phyloP scores from a whole-genome alignment of 2,329 filamentous ascomycete species.

The Penicillium verrucosum region DNA sequence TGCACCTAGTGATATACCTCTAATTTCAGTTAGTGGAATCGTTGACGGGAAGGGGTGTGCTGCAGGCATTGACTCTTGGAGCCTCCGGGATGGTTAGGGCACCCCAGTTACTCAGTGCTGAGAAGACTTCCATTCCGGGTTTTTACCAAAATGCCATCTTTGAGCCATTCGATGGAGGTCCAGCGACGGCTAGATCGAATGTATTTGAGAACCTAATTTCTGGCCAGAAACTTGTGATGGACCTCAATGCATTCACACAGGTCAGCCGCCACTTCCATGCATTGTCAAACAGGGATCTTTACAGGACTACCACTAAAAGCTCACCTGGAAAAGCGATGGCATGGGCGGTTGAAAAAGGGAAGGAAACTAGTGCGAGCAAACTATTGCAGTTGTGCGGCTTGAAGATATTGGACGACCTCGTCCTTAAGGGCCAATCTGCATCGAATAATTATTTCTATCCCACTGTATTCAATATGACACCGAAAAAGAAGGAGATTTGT shows the following conservation, averaged over 20 bases:
- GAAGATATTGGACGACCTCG: background rate
- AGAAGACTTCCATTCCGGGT: constrained; percentile 46
- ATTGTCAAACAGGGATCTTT: background rate
- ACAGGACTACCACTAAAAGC: background rate
- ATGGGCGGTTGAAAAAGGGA: background rate
- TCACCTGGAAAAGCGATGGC: background rate
- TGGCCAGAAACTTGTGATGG: constrained; percentile 15
- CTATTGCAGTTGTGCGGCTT: background rate
- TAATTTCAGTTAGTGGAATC: constrained; percentile 52
- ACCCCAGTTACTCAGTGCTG: constrained; percentile 56
- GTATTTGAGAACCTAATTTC: constrained; percentile 2
- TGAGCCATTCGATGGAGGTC: constrained; percentile 45
- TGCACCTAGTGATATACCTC: constrained; percentile 30
- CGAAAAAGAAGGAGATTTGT: background rate
- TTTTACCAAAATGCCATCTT: constrained; percentile 51
- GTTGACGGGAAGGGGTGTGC: constrained; percentile 44
- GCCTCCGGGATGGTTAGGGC: constrained; percentile 54
- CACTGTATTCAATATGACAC: background rate
- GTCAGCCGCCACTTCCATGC: background rate
- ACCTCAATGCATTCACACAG: background rate
- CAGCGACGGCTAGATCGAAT: constrained; percentile 7
- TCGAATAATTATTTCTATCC: background rate
- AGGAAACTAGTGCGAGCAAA: background rate
- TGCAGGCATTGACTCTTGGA: background rate
- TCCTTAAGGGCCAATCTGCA: background rate